Evolutionary conservation across 345 rosid genomes (phyloP).

Genomic region (Sisymbrium irio): DNA sequence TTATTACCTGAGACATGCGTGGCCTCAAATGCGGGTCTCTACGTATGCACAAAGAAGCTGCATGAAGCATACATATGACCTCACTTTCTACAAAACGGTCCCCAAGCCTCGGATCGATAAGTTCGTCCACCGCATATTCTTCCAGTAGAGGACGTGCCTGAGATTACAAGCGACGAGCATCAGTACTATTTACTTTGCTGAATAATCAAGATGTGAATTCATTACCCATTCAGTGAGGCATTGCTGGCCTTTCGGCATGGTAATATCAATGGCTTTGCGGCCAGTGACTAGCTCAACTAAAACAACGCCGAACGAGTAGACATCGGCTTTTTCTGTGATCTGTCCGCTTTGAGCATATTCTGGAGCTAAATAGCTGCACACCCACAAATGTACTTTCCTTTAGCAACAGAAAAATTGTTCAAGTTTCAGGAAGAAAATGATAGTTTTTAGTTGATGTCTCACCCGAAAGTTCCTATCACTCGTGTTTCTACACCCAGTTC

Average conservation of each 20-base stretch:
- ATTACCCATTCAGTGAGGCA: conserved; percentile 97
- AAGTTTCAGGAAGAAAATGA: conserved; percentile 1
- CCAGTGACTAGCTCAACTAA: conserved; percentile 96
- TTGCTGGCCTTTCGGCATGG: conserved; percentile 93
- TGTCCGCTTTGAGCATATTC: conserved; percentile 98
- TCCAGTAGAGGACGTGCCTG: conserved; percentile 96
- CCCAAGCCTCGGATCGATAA: conserved; percentile 71
- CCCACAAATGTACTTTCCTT: neutral
- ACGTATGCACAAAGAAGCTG: conserved; percentile 84
- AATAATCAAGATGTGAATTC: neutral
- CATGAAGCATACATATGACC: conserved; percentile 93
- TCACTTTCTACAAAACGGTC: conserved; percentile 65
- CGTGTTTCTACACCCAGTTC: conserved; percentile 90
- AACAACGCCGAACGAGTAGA: conserved; percentile 97
- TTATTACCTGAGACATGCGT: conserved; percentile 91
- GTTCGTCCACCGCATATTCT: conserved; percentile 79
- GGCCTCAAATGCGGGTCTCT: conserved; percentile 92
- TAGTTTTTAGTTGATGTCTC: conserved; percentile 25
- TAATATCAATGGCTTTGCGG: conserved; percentile 89
- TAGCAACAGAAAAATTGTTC: conserved; percentile 1
- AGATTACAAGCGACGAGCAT: conserved; percentile 9
- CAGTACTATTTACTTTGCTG: conserved; percentile 14
- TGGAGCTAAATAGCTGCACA: conserved; percentile 91
- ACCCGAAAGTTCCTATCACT: conserved; percentile 99
- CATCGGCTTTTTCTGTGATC: conserved; percentile 96